Conservation (phyloP, 2,329 filamentous ascomycete genomes). For the Venturia pyrina region DNA sequence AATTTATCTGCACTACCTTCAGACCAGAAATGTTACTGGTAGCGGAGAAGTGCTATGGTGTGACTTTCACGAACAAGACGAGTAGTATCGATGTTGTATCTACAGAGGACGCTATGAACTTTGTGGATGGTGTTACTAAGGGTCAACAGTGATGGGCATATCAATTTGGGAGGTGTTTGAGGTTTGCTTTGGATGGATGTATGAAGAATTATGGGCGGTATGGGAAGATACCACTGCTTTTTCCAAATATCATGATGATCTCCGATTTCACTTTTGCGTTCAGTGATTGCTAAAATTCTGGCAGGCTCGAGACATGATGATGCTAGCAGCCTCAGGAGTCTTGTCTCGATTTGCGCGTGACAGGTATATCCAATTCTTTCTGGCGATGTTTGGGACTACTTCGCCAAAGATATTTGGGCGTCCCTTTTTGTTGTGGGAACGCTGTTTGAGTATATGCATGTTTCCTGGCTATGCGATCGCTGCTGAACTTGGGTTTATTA, state of each 20-base stretch:
- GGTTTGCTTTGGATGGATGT: neutral
- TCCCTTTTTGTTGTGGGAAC: too few relatives aligned
- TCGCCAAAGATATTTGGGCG: too few relatives aligned
- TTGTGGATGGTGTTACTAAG: conserved; percentile 61
- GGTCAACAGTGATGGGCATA: neutral
- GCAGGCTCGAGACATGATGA: neutral
- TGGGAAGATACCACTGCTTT: neutral
- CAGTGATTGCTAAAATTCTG: neutral
- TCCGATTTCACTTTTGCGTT: neutral
- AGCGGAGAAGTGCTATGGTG: conserved; percentile 95
- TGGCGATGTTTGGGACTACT: too few relatives aligned
- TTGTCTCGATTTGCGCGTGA: too few relatives aligned
- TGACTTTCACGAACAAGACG: conserved; percentile 85
- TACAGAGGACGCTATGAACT: conserved; percentile 78
- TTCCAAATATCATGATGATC: neutral
- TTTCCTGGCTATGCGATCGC: too few relatives aligned
- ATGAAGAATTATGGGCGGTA: neutral
- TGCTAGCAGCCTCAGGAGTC: too few relatives aligned
- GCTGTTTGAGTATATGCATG: too few relatives aligned
- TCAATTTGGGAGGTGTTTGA: neutral
- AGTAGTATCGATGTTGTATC: conserved; percentile 87
- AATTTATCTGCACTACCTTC: conserved; percentile 99
- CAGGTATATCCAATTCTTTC: too few relatives aligned
- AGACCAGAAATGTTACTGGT: conserved; percentile 91
- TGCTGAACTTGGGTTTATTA: too few relatives aligned